Evolutionary conservation across 2,329 filamentous ascomycete genomes (phyloP).

Genomic region (Sporothrix luriei): DNA sequence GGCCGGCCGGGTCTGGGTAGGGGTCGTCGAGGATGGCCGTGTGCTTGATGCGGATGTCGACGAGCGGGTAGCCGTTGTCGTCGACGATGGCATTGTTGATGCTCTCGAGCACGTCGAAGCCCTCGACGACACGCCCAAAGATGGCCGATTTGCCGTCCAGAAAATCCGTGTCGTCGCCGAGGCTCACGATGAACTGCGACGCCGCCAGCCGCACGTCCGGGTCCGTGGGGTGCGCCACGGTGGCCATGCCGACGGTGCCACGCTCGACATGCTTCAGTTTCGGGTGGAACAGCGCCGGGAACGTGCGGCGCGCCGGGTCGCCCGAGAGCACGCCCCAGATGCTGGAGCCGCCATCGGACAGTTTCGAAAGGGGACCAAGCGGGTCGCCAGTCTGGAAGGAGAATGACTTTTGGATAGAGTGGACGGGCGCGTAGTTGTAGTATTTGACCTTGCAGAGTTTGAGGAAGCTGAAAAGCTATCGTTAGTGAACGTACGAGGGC

Average conservation of each 20-base stretch:
- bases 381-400: slow-evolving; percentile 96
- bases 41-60: slow-evolving; percentile 93
- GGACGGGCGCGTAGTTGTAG: slow-evolving; percentile 94
- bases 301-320: slow-evolving; percentile 69
- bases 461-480: slow-evolving; percentile 71
- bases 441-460: slow-evolving; percentile 99
- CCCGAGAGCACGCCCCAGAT: slow-evolving; percentile 84
- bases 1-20: slow-evolving; percentile 75
- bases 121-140: slow-evolving; percentile 93
- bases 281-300: slow-evolving; percentile 79
- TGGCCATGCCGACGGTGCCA: slow-evolving; percentile 98
- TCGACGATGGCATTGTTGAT: slow-evolving; percentile 90
- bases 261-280: slow-evolving; percentile 87
- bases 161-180: slow-evolving; percentile 86
- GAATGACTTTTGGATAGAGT: slow-evolving; percentile 91
- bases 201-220: slow-evolving; percentile 80
- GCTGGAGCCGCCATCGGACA: slow-evolving; percentile 89
- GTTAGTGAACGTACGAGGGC: not conserved
- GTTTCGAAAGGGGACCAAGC: slow-evolving; percentile 77
- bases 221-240: slow-evolving; percentile 72
- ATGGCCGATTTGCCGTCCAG: slow-evolving; percentile 92
- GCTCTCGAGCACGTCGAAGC: slow-evolving; percentile 90
- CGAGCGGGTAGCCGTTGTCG: slow-evolving; percentile 79
- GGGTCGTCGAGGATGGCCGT: slow-evolving; percentile 91
- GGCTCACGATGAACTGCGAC: slow-evolving; percentile 91